These are phyloP conservation scores for Melanopsichium pennsylvanicum DNA, from an alignment of 1,284 basidiomycete genomes.

Conservation along the genomic window DNA sequence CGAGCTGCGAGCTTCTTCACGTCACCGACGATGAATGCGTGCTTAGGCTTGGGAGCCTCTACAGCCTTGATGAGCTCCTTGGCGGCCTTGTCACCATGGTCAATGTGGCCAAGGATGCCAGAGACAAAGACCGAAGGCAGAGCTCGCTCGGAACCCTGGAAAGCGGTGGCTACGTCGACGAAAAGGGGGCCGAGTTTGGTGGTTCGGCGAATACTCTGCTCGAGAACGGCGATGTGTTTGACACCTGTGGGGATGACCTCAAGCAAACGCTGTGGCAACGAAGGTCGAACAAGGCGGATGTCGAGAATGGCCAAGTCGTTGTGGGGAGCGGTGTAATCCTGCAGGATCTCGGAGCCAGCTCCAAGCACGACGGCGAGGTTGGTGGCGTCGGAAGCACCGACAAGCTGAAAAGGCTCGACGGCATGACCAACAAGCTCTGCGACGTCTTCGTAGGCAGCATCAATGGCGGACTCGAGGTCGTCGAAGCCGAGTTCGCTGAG, in stretches of 20 bases:
- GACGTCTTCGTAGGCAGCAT: constrained; percentile 52
- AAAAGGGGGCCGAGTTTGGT: constrained; percentile 89
- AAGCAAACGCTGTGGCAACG: constrained; percentile 75
- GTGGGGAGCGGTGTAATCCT: constrained; percentile 65
- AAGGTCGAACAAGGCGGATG: constrained; percentile 78
- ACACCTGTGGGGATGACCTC: constrained; percentile 74
- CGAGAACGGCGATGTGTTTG: constrained; percentile 81
- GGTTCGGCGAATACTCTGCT: constrained; percentile 77
- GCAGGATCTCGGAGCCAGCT: constrained; percentile 49
- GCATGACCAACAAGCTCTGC: constrained; percentile 48
- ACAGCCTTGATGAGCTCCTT: constrained; percentile 47
- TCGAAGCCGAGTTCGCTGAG: constrained; percentile 43
- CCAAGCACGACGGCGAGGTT: constrained; percentile 61
- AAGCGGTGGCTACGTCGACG: constrained; percentile 78
- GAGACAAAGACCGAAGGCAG: constrained; percentile 51
- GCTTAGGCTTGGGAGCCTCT: constrained; percentile 36
- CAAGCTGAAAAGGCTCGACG: constrained; percentile 55
- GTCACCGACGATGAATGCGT: constrained; percentile 65
- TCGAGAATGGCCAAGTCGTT: constrained; percentile 73
- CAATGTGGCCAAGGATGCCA: constrained; percentile 52
- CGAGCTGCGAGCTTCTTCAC: constrained; percentile 65
- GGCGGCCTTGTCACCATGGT: constrained; percentile 48
- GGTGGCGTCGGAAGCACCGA: constrained; percentile 42
- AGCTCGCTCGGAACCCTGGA: constrained; percentile 72
- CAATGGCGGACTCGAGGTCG: constrained; percentile 46